Conservation (phyloP, 345 rosid genomes). For the Turnera subulata region DNA sequence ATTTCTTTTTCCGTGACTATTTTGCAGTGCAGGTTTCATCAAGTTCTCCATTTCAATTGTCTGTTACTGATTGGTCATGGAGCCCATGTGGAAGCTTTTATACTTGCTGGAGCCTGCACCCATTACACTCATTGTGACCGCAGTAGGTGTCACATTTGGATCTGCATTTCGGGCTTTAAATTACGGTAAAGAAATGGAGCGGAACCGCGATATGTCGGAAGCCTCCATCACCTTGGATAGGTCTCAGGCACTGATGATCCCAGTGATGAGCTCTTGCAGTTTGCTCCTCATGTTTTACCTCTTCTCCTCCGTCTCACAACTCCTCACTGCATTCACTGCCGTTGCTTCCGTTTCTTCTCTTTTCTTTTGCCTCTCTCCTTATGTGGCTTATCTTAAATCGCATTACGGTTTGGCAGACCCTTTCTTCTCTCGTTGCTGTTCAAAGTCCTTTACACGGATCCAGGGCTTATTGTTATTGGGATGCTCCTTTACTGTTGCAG, state of each 20-base stretch:
- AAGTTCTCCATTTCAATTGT: too few species aligned
- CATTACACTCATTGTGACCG: slow-evolving; percentile 69
- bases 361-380: slow-evolving; percentile 76
- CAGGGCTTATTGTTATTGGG: slow-evolving; percentile 56
- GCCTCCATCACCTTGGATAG: slow-evolving; percentile 81
- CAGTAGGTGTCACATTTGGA: slow-evolving; percentile 83
- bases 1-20: too few species aligned
- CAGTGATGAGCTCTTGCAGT: slow-evolving; percentile 96
- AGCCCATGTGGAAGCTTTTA: slow-evolving; percentile 78
- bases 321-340: slow-evolving; percentile 87
- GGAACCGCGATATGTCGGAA: slow-evolving; percentile 77
- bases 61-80: slow-evolving; percentile 54
- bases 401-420: slow-evolving; percentile 78
- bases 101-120: slow-evolving; percentile 92
- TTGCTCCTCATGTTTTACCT: slow-evolving; percentile 93
- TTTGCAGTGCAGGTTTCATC: too few species aligned
- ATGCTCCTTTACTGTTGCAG: slow-evolving; percentile 57
- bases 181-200: slow-evolving; percentile 92
- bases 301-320: slow-evolving; percentile 87
- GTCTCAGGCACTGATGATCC: slow-evolving; percentile 95
- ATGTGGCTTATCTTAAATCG: slow-evolving; percentile 51
- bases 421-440: slow-evolving; percentile 76
- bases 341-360: slow-evolving; percentile 85
- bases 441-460: slow-evolving; percentile 65
- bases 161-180: slow-evolving; percentile 94